phyloP scores from a whole-genome alignment of 2,329 filamentous ascomycete species.

The Clonostachys solani region DNA sequence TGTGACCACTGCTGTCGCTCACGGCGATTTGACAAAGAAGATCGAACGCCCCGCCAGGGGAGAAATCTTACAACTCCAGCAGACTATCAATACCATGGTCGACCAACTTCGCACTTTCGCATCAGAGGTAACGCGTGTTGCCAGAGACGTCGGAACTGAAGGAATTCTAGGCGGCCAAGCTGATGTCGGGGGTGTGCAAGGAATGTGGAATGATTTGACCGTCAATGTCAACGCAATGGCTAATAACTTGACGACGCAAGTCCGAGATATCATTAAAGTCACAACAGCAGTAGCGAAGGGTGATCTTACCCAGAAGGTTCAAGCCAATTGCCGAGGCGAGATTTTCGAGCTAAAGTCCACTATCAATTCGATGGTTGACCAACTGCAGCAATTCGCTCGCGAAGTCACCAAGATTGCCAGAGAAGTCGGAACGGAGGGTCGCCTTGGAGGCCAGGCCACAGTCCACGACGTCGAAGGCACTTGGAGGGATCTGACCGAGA shows the following conservation, averaged over 20 bases:
- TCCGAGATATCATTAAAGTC: slow-evolving; percentile 89
- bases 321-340: slow-evolving; percentile 87
- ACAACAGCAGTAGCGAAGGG: slow-evolving; percentile 72
- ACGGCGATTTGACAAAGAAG: slow-evolving; percentile 80
- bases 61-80: slow-evolving; percentile 78
- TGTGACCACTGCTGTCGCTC: slow-evolving; percentile 78
- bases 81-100: slow-evolving; percentile 88
- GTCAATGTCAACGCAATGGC: slow-evolving; percentile 88
- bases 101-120: slow-evolving; percentile 81
- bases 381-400: slow-evolving; percentile 91
- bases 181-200: slow-evolving; percentile 68
- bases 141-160: slow-evolving; percentile 79
- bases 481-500: slow-evolving; percentile 92
- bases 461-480: slow-evolving; percentile 96
- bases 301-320: slow-evolving; percentile 94
- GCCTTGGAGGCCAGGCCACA: slow-evolving; percentile 89
- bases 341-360: slow-evolving; percentile 94
- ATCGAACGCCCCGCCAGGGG: slow-evolving; percentile 77
- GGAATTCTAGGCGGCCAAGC: slow-evolving; percentile 79
- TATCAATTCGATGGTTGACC: slow-evolving; percentile 99
- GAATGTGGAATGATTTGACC: slow-evolving; percentile 43
- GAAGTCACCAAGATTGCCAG: slow-evolving; percentile 96
- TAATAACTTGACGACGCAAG: slow-evolving; percentile 81
- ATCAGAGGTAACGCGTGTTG: slow-evolving; percentile 78
- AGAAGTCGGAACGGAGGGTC: slow-evolving; percentile 94